A percentile compares a stretch with the other conserved stretches of the same genome.
Evolutionary conservation across 2,329 filamentous ascomycete species (phyloP).

Genomic region (Exutisphaerella laricina): DNA sequence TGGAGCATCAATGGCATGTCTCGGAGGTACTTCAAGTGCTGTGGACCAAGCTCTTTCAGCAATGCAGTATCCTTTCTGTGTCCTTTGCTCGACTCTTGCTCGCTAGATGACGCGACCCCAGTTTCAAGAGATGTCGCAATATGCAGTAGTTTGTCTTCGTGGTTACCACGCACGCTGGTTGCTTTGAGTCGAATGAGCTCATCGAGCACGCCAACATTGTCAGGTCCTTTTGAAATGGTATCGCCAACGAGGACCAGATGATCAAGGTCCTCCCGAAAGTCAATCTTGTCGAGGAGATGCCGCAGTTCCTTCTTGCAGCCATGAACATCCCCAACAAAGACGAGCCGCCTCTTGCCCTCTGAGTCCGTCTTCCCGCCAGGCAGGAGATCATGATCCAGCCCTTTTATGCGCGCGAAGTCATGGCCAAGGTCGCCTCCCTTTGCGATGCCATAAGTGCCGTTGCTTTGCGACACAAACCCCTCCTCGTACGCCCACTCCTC

Average conservation of each 20-base stretch:
- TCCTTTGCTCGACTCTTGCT: slow-evolving; percentile 20
- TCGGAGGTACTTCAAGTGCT: slow-evolving; percentile 31
- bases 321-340: slow-evolving; percentile 89
- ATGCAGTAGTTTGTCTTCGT: slow-evolving; percentile 81
- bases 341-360: slow-evolving; percentile 52
- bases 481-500: slow-evolving; percentile 33
- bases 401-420: slow-evolving; percentile 47
- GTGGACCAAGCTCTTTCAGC: slow-evolving; percentile 25
- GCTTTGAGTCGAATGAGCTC: slow-evolving; percentile 68
- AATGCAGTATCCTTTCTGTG: slow-evolving; percentile 26
- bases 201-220: slow-evolving; percentile 71
- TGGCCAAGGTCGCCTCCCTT: slow-evolving; percentile 22
- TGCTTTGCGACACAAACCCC: slow-evolving; percentile 29
- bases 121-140: slow-evolving; percentile 18
- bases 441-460: slow-evolving; percentile 30
- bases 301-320: slow-evolving; percentile 66
- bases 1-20: slow-evolving; percentile 35
- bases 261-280: slow-evolving; percentile 59
- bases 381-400: slow-evolving; percentile 40
- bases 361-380: slow-evolving; percentile 32
- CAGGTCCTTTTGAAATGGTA: slow-evolving; percentile 79
- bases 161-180: slow-evolving; percentile 82
- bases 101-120: slow-evolving; percentile 3
- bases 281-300: slow-evolving; percentile 59
- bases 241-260: slow-evolving; percentile 74